A percentile compares a stretch with the other conserved stretches of the same genome.
Evolutionary conservation across 495 filamentous ascomycete genomes (phyloP).

Genomic region (Penicillium verhagenii): DNA sequence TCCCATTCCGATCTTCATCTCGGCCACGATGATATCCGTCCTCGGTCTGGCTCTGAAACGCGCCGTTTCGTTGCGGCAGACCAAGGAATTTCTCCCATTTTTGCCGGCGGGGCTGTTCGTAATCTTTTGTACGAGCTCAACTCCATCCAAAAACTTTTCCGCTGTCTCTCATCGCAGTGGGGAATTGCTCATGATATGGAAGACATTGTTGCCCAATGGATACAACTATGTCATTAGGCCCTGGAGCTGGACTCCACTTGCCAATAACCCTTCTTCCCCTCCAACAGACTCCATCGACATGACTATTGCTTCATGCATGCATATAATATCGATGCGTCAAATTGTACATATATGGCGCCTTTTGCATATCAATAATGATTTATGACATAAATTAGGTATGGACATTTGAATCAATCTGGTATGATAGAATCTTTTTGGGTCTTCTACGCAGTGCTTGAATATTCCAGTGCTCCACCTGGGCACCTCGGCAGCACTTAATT

Average conservation of each 20-base stretch:
- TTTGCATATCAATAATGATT: background rate
- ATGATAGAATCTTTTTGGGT: no score
- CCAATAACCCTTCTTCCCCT: background rate
- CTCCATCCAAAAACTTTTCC: constrained; percentile 50
- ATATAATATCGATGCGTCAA: background rate
- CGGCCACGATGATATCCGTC: constrained; percentile 22
- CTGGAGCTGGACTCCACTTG: constrained; percentile 7
- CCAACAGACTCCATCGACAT: background rate
- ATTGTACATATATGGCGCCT: background rate
- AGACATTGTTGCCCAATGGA: constrained; percentile 47
- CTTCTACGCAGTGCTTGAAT: no score
- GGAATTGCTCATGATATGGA: constrained; percentile 52
- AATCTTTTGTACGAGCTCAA: constrained; percentile 51
- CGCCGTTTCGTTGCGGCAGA: constrained; percentile 35
- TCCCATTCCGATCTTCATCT: constrained; percentile 36
- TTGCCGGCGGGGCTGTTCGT: constrained; percentile 24
- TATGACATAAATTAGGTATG: background rate
- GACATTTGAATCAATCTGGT: background rate
- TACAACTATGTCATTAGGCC: constrained; percentile 41
- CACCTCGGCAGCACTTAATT: no score
- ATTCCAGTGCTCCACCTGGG: no score
- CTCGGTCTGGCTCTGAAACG: constrained; percentile 34
- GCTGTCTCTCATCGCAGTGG: constrained; percentile 48
- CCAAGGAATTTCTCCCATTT: constrained; percentile 13
- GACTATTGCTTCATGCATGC: background rate